Evolutionary conservation across 176 grass and related monocot species (phyloP), one percentile per base, ranked within the genome.

Genomic region (Lolium rigidum): DNA sequence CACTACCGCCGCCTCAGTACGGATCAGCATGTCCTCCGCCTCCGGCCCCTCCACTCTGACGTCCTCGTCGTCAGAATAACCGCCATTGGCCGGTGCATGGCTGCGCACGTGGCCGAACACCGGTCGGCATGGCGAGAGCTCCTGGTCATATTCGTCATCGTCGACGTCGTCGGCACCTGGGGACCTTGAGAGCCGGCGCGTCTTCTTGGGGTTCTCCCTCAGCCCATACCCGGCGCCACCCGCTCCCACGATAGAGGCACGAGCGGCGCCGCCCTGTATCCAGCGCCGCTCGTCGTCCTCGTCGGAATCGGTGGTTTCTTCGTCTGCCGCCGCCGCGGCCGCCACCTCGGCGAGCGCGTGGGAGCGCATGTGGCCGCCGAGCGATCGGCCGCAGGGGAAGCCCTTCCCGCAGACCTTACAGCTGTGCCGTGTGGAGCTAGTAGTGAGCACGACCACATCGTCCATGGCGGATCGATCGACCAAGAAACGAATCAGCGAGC

Each of bases 151-250:
- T 20, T 66, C 48, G 25, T 74, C 85, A 20, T 52, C 35, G 6
- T 10, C 79, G 8, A 37, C 31, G 9, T 60, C 25, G 17, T 22
- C 57, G 11, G 17, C 78, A 56, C 62, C 37, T 3, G 59, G 35
- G 73, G 80, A 63, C 9, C 52, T 85, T 51, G 92, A 91, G 39
- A 94, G 39, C 60, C 90, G 78, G 20, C 82, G 90, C 28, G 93
- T 94, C 93, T 92, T 94, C 90, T 92, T 94, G 46, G 93, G 93
- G 59, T 94, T 94, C 82, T 92, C 85, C 74, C 87, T 85, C 39
- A 94, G 79, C 7, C 82, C 90, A 26, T 94, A 94, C 1, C 70
- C 90, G 12, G 66, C 70, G 12, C 76, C 58, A 28, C 70, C 71
- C 1, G 43, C 15, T 24, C 75, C 75, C 16, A 17, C 20, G 8